Evolutionary conservation across 2,329 filamentous ascomycete species (phyloP).

Genomic region (Diplodia seriata): DNA sequence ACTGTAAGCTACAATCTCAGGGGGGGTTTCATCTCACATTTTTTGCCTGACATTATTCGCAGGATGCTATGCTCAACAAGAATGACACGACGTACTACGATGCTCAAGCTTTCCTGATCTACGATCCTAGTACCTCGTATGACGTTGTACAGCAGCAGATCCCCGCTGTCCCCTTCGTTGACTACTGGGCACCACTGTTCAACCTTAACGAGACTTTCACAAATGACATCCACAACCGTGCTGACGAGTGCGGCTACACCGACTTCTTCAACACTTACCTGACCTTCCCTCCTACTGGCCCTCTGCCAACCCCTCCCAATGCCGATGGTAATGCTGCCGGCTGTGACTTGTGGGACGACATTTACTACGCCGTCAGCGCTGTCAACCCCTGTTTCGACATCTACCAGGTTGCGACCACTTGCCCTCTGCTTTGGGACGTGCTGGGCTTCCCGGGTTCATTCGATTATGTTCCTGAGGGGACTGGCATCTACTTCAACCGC

Average conservation of each 20-base stretch:
- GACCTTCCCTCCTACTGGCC: conserved; percentile 70
- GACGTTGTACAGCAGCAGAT: conserved; percentile 60
- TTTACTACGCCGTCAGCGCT: conserved; percentile 50
- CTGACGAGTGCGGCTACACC: conserved; percentile 67
- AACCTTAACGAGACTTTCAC: conserved; percentile 68
- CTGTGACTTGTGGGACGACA: conserved; percentile 59
- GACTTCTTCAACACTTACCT: conserved; percentile 67
- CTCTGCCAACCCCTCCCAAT: conserved; percentile 61
- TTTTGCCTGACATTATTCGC: not conserved
- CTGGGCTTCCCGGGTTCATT: conserved; percentile 48
- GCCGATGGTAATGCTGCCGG: conserved; percentile 49
- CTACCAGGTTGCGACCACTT: conserved; percentile 53
- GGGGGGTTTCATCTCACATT: conserved; percentile 70
- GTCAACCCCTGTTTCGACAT: conserved; percentile 61
- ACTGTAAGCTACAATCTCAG: conserved; percentile 11
- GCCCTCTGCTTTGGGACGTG: conserved; percentile 45
- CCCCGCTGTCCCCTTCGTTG: conserved; percentile 65
- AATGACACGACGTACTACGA: conserved; percentile 73
- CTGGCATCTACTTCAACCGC: conserved; percentile 59
- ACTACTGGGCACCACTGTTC: conserved; percentile 67
- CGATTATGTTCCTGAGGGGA: conserved; percentile 50
- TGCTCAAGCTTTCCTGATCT: conserved; percentile 65
- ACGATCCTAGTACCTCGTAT: conserved; percentile 70
- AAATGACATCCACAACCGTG: conserved; percentile 58
- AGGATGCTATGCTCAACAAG: conserved; percentile 71